Evolutionary conservation across 2,329 filamentous ascomycete species (phyloP).

Genomic region (Dactylonectria macrodidyma): DNA sequence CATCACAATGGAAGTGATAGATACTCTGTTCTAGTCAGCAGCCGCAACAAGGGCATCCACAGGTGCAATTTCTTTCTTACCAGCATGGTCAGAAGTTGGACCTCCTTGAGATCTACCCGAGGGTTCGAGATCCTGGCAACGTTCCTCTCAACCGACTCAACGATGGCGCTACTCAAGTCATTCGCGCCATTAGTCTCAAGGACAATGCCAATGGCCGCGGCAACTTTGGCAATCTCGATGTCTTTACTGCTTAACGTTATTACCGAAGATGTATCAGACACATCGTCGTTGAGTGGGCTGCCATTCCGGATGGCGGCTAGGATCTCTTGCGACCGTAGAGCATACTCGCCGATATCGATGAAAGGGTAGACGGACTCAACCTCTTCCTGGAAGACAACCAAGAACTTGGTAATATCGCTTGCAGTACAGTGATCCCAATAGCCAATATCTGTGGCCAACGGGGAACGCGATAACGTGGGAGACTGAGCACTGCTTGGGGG

Average conservation of each 20-base stretch:
- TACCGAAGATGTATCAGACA: background rate
- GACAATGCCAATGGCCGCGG: slow-evolving; percentile 51
- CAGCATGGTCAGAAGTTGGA: slow-evolving; percentile 17
- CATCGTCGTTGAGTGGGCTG: background rate
- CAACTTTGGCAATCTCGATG: slow-evolving; percentile 52
- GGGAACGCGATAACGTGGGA: slow-evolving; percentile 29
- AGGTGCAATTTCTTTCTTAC: background rate
- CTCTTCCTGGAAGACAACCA: slow-evolving; percentile 56
- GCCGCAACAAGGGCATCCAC: background rate
- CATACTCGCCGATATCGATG: slow-evolving; percentile 49
- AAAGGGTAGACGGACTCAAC: slow-evolving; percentile 56
- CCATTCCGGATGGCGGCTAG: slow-evolving; percentile 40
- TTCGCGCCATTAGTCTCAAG: slow-evolving; percentile 52
- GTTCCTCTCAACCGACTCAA: slow-evolving; percentile 48
- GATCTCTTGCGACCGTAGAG: slow-evolving; percentile 45
- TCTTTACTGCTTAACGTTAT: slow-evolving; percentile 42
- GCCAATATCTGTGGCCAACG: slow-evolving; percentile 24
- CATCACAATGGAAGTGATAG: slow-evolving; percentile 62
- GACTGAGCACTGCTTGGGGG: slow-evolving; percentile 45
- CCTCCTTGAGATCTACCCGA: background rate
- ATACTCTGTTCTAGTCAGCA: slow-evolving; percentile 50
- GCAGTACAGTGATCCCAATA: slow-evolving; percentile 46
- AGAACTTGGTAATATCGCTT: slow-evolving; percentile 49
- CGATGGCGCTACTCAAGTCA: slow-evolving; percentile 46
- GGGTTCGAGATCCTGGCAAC: background rate